These are phyloP conservation scores for Pinus taeda DNA, from an alignment of 75 land plant species.

Conservation along the genomic window DNA sequence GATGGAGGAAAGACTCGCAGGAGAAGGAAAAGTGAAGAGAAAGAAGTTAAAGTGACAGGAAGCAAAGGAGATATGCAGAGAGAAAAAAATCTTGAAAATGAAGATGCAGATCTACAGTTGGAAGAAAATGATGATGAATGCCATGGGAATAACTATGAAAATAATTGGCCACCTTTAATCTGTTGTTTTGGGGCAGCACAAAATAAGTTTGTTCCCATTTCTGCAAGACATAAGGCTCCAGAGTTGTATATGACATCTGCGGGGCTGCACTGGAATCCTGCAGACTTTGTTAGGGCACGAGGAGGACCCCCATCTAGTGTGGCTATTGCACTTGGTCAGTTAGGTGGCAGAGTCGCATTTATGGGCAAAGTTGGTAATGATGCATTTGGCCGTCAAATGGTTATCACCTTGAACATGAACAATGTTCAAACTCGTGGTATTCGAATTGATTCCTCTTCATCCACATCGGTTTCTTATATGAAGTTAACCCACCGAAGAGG, in stretches of 20 bases:
- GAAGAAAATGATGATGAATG: slow-evolving; percentile 22
- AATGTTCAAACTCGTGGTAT: slow-evolving; percentile 79
- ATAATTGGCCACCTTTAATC: slow-evolving; percentile 89
- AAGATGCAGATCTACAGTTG: slow-evolving; percentile 23
- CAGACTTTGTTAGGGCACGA: slow-evolving; percentile 73
- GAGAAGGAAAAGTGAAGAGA: slow-evolving; percentile 19
- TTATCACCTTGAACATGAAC: slow-evolving; percentile 59
- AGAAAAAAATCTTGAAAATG: slow-evolving; percentile 3
- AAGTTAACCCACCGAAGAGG: slow-evolving; percentile 47
- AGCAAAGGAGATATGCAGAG: slow-evolving; percentile 12
- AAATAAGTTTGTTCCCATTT: slow-evolving; percentile 75
- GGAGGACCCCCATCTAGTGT: slow-evolving; percentile 74
- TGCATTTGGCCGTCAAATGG: slow-evolving; percentile 57
- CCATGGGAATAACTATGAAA: slow-evolving; percentile 44
- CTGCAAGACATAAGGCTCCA: slow-evolving; percentile 65
- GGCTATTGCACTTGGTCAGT: slow-evolving; percentile 74
- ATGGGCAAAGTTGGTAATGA: slow-evolving; percentile 94
- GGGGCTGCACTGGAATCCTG: slow-evolving; percentile 71
- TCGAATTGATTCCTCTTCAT: slow-evolving; percentile 37
- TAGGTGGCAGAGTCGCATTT: slow-evolving; percentile 78
- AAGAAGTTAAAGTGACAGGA: slow-evolving; percentile 13
- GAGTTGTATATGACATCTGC: slow-evolving; percentile 67
- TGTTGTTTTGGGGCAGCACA: slow-evolving; percentile 98
- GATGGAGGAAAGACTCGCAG: slow-evolving; percentile 11
- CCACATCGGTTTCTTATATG: slow-evolving; percentile 65